Conservation (phyloP, 2,329 filamentous ascomycete species). For the Chrysosphaeria jannelii region DNA sequence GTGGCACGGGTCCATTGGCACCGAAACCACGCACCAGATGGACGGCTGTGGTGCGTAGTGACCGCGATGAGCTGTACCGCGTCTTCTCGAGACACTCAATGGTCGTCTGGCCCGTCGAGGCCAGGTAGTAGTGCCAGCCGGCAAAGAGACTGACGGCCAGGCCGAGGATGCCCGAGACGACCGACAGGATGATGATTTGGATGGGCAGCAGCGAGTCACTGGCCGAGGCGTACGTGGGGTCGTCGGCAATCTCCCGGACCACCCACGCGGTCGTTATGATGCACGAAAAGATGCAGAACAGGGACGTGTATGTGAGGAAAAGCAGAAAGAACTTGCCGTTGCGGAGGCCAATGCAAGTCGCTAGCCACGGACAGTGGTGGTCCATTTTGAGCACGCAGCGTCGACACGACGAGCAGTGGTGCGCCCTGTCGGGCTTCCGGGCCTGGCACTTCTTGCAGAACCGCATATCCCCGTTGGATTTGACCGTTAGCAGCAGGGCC, state of each 20-base stretch:
- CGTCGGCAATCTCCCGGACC: conserved; percentile 50
- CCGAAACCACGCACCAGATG: conserved; percentile 27
- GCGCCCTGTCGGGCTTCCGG: conserved; percentile 77
- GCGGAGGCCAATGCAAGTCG: conserved; percentile 71
- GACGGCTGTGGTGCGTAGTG: conserved; percentile 27
- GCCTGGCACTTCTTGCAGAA: conserved; percentile 97
- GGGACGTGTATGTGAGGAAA: conserved; percentile 64
- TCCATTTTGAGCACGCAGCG: conserved; percentile 98
- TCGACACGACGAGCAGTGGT: conserved; percentile 87
- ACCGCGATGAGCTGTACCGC: conserved; percentile 62
- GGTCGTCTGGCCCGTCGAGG: conserved; percentile 55
- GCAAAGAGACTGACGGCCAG: conserved; percentile 75
- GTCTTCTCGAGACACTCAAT: conserved; percentile 95
- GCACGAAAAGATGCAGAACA: conserved; percentile 66
- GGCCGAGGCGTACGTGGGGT: conserved; percentile 25
- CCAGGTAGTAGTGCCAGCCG: conserved; percentile 66
- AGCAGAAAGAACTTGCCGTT: conserved; percentile 93
- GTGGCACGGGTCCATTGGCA: conserved; percentile 10
- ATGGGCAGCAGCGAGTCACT: conserved; percentile 56
- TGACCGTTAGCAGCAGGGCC: conserved; percentile 64
- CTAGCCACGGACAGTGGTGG: conserved; percentile 94
- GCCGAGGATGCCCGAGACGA: conserved; percentile 72
- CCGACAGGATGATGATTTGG: conserved; percentile 67
- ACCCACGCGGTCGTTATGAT: conserved; percentile 54
- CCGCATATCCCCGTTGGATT: conserved; percentile 56